Evolutionary conservation across 2,329 filamentous ascomycete species (phyloP), one percentile per base, ranked within the genome.

Genomic region (Neonectria hederae): DNA sequence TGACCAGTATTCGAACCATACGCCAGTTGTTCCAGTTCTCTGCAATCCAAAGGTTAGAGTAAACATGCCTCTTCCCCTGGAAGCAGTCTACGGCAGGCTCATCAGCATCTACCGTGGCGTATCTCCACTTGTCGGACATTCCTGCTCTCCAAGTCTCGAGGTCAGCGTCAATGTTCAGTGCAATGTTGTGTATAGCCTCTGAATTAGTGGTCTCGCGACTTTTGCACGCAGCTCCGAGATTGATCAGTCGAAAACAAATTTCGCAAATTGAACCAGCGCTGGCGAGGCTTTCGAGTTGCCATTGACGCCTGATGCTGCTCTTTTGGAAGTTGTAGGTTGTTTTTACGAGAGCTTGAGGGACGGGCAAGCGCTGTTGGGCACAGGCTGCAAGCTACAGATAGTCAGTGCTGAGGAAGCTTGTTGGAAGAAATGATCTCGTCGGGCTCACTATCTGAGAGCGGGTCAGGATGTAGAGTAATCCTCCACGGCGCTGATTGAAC

Each of bases 401-500:
- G 3, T 21, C n/a, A 49, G 8, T 28, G 2, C 1, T 17, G 24
- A 3, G 3, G 14, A 14, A 2, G 14, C 7, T 17, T 26, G 17
- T 17, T 6, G 8, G 6, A 48, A 4, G 24, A 8, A 10, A 8
- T 6, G 1, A 3, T 5, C 2, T 19, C 3, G 10, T 19, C n/a
- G 4, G 9, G 61, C 73, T 68, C 11, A 75, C 73, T 17, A 75
- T 70, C 62, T 72, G 71, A 45, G 70, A 67, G 3, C 74, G 70
- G n/a, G 74, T 53, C 24, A 69, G 69, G 6, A 70, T 43, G 43
- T 65, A 72, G 4, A 75, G 65, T n/a, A 70, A 67, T 21, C 59
- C 62, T n/a, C 74, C 71, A 13, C 63, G 65, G 13, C 74, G 57
- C 7, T 52, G 52, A 9, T 28, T 52, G 43, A 74, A 75, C 35